phyloP scores from a whole-genome alignment of 371 early-diverging fungal genomes.

The Saksenaea vasiformis region DNA sequence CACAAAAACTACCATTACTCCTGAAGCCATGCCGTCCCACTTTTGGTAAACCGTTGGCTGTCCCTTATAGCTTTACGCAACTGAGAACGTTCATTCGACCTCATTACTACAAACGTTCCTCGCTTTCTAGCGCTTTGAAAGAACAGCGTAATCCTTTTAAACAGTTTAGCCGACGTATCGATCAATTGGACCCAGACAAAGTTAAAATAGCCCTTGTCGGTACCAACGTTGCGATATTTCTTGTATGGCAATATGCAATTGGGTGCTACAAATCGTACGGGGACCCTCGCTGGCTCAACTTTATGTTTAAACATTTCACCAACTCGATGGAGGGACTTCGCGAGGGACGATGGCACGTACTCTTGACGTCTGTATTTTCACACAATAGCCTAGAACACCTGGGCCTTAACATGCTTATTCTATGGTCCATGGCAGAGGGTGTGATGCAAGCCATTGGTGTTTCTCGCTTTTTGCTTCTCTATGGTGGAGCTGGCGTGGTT shows the following conservation, averaged over 20 bases:
- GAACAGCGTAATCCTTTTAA: slow-evolving; percentile 27
- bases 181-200: slow-evolving; percentile 37
- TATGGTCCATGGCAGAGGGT: slow-evolving; percentile 48
- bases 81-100: slow-evolving; percentile 28
- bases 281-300: slow-evolving; percentile 41
- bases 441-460: slow-evolving; percentile 44
- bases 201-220: slow-evolving; percentile 50
- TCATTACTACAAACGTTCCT: slow-evolving; percentile 27
- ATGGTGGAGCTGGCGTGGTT: slow-evolving; percentile 39
- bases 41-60: background rate
- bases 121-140: slow-evolving; percentile 24
- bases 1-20: background rate
- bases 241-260: slow-evolving; percentile 58
- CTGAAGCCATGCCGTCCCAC: background rate
- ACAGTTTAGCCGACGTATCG: slow-evolving; percentile 24
- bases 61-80: background rate
- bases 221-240: slow-evolving; percentile 50
- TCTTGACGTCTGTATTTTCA: slow-evolving; percentile 54
- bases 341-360: slow-evolving; percentile 47
- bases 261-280: slow-evolving; percentile 45
- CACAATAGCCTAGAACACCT: slow-evolving; percentile 53
- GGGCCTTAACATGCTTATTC: slow-evolving; percentile 54
- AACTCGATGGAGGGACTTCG: slow-evolving; percentile 33
- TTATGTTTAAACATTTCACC: slow-evolving; percentile 52
- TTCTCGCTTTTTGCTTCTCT: slow-evolving; percentile 43